A percentile compares a stretch with the other conserved stretches of the same genome.
Evolutionary conservation across 225 moss, liverwort and hornwort species (phyloP).

Genomic region (Polytrichum formosum): DNA sequence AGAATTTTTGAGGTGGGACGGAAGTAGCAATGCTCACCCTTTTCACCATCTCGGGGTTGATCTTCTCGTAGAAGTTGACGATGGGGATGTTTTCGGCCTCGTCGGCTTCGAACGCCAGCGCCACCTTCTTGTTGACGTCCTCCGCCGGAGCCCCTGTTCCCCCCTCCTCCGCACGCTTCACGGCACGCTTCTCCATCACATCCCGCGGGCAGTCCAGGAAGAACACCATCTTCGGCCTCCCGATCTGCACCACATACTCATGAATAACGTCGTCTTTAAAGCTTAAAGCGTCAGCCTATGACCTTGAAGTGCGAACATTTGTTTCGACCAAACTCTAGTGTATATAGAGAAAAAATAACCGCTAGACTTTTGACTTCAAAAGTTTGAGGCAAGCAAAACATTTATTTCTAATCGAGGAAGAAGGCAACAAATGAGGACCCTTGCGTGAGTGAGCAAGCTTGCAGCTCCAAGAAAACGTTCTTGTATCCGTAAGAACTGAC

Average conservation of each 20-base stretch:
- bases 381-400: too few species aligned
- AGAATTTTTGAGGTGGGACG: background rate
- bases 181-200: slow-evolving; percentile 3
- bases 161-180: background rate
- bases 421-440: background rate
- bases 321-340: too few species aligned
- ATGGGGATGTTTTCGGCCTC: slow-evolving; percentile 8
- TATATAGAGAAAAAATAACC: too few species aligned
- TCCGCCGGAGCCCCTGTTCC: too few species aligned
- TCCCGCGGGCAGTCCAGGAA: slow-evolving; percentile 6
- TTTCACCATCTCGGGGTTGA: slow-evolving; percentile 9
- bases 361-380: too few species aligned
- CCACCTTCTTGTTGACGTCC: slow-evolving; percentile 5
- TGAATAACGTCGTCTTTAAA: too few species aligned
- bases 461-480: too few species aligned
- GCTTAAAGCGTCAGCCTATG: too few species aligned
- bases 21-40: slow-evolving; percentile 1
- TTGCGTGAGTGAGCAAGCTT: background rate
- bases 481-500: too few species aligned
- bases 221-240: slow-evolving; percentile 10
- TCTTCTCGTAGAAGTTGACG: slow-evolving; percentile 2
- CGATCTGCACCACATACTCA: background rate
- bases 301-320: too few species aligned
- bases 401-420: too few species aligned
- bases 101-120: background rate